Evolutionary conservation across 78 protist species (phyloP).

Genomic region (slime mould (Dictyostelium discoideum)): dicty_2.7 NC_007088.5:2401501-2402000

Average conservation of each 20-base stretch:
- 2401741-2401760: background rate
- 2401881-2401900: no score
- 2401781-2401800: background rate
- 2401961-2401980: background rate
- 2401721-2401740: background rate
- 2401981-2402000: background rate
- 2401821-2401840: no score
- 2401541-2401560: no score
- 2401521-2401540: no score
- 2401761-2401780: background rate
- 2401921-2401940: no score
- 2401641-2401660: background rate
- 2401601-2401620: background rate
- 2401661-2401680: background rate
- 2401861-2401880: no score
- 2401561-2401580: background rate
- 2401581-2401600: background rate
- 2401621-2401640: background rate
- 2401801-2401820: no score
- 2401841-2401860: no score
- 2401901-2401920: no score
- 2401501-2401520: no score
- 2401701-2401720: background rate
- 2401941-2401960: background rate
- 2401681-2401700: background rate